A percentile compares a stretch with the other conserved stretches of the same genome.
Conservation (phyloP, 768 basidiomycete species). For the Lactarius sanguifluus region DNA sequence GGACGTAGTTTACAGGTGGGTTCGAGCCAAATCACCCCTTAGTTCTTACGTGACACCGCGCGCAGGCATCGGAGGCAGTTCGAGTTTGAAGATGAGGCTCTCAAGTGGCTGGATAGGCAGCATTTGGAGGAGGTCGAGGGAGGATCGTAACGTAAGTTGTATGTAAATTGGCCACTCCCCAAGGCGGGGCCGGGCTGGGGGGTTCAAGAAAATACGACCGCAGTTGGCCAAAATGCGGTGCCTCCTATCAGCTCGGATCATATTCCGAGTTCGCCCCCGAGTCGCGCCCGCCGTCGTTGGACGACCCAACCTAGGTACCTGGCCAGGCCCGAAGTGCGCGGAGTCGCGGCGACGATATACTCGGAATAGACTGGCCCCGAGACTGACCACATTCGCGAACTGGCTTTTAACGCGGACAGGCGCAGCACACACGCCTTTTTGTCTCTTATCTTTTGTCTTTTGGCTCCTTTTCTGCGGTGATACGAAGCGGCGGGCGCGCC, state of each 20-base stretch:
- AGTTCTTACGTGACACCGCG: not conserved
- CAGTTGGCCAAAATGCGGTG: not conserved
- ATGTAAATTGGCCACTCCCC: not conserved
- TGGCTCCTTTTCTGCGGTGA: not conserved
- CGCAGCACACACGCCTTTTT: not conserved
- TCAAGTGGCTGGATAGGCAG: slow-evolving; percentile 40
- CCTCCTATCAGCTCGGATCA: not conserved
- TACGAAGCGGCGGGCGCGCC: not conserved
- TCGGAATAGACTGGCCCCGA: not conserved
- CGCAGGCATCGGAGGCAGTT: slow-evolving; percentile 39
- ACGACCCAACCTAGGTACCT: not conserved
- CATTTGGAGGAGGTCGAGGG: slow-evolving; percentile 37
- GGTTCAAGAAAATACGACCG: not conserved
- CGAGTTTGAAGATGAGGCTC: slow-evolving; percentile 37
- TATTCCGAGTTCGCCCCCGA: not conserved
- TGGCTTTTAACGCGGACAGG: not conserved
- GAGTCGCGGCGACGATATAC: not conserved
- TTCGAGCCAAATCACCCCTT: slow-evolving; percentile 23
- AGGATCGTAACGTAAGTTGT: not conserved
- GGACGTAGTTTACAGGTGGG: slow-evolving; percentile 46
- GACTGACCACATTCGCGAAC: not conserved
- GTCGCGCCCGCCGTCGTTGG: not conserved
- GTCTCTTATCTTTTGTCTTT: not conserved
- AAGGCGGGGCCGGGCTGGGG: not conserved
- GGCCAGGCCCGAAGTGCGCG: not conserved